phyloP scores from a whole-genome alignment of 495 filamentous ascomycete genomes.

The Clohesyomyces aquaticus region DNA sequence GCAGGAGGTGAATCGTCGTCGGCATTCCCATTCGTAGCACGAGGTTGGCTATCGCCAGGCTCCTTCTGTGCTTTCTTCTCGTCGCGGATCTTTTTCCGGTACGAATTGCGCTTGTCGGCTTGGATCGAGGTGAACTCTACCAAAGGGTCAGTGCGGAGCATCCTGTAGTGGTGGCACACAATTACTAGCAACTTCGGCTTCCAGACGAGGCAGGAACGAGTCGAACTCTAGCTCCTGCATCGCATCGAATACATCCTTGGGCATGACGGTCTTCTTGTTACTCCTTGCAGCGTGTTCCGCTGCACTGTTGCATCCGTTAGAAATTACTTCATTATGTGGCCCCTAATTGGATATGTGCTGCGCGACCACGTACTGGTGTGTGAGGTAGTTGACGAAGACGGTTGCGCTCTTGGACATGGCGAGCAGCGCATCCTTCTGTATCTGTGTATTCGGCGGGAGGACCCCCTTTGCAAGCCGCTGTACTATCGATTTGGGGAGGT shows the following conservation, averaged over 20 bases:
- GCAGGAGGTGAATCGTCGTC: slow-evolving; percentile 39
- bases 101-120: slow-evolving; percentile 65
- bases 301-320: slow-evolving; percentile 57
- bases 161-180: neutral
- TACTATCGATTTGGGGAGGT: slow-evolving; percentile 90
- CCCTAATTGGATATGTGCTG: neutral
- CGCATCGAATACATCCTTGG: slow-evolving; percentile 80
- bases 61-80: slow-evolving; percentile 46
- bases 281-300: slow-evolving; percentile 69
- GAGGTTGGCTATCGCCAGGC: neutral
- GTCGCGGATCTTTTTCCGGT: slow-evolving; percentile 57
- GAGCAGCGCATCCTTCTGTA: slow-evolving; percentile 89
- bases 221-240: slow-evolving; percentile 83
- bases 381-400: slow-evolving; percentile 90
- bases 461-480: slow-evolving; percentile 92
- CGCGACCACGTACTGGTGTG: slow-evolving; percentile 66
- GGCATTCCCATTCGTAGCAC: slow-evolving; percentile 26
- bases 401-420: slow-evolving; percentile 92
- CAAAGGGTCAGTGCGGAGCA: neutral
- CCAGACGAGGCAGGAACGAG: slow-evolving; percentile 66
- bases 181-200: slow-evolving; percentile 61
- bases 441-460: slow-evolving; percentile 92
- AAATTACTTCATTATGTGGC: neutral
- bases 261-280: slow-evolving; percentile 83
- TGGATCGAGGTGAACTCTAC: slow-evolving; percentile 60